Base-by-base conservation (phyloP, 495 filamentous ascomycete genomes). In the Annulohypoxylon nitens region DNA sequence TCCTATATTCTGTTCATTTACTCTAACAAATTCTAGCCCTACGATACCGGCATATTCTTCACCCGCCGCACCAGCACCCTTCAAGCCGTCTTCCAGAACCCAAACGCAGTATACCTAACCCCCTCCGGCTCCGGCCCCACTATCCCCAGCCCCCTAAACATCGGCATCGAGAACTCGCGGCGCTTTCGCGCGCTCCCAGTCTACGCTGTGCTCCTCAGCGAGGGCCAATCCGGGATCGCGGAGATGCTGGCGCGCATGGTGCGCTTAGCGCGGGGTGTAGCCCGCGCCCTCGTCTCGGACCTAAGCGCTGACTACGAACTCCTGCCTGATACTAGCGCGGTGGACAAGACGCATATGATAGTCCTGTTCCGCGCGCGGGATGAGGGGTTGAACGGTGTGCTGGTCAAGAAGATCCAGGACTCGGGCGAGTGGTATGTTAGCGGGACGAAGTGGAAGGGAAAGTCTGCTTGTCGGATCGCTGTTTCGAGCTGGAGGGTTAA, bases 1-100 rank as follows among this genome's bases (percentile, higher is more conserved):
- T 8, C 25, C 33, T 18, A 20, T 10, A 20, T 12, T 7, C 8
- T 4, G 20, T 20, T 7, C 20, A 4, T 50, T 3, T 53, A 25
- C 20, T 33, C 25, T 30, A 33, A 30, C 25, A 25, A 51, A 58
- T 18, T 0, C 20, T 18, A 91, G 83, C 95, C 95, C 3, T 98
- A 98, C 69, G 95, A 98, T 79, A 94, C 89, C 71, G 95, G 95
- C 12, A 92, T 97, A 79, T 97, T 97, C 86, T 86, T 97, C 70
- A 90, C 88, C 71, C 89, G 90, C 8, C 83, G 92, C 61, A 81
- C 86, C 0, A 73, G 82, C 3, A 78, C 90, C 33, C 85, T 90
- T 0, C 79, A 80, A 10, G 80, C 88, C 4, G 92, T 93, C 1
- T 97, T 96, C 80, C 84, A 89, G 57, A 98, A 98, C 83, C 85